phyloP scores from a whole-genome alignment of 1,139 yeast species.

The Sugiyamaella pinicola region DNA sequence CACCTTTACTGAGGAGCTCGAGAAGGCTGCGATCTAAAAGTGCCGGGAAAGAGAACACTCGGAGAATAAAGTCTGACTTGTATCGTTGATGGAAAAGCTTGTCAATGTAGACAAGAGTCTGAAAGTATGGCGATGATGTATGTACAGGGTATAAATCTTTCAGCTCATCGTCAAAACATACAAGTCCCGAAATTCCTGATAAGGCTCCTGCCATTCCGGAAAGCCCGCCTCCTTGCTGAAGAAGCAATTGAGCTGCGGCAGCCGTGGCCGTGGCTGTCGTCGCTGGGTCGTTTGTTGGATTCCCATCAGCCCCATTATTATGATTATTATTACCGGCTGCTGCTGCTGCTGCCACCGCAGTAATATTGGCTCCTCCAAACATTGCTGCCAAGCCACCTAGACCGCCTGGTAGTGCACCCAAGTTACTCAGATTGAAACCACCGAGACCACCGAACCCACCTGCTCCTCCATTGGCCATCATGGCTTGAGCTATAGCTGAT shows the following conservation, averaged over 20 bases:
- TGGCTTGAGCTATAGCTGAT: constrained; percentile 15
- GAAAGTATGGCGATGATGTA: constrained; percentile 78
- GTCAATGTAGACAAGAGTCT: constrained; percentile 82
- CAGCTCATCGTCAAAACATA: constrained; percentile 85
- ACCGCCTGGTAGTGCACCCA: neutral
- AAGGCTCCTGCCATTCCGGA: constrained; percentile 20
- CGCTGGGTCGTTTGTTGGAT: neutral
- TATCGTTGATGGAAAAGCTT: constrained; percentile 76
- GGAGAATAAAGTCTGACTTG: constrained; percentile 79
- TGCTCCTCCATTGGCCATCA: constrained; percentile 1
- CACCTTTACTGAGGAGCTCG: constrained; percentile 78
- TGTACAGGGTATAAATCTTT: constrained; percentile 85
- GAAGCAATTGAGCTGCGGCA: constrained; percentile 2
- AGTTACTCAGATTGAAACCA: constrained; percentile 4
- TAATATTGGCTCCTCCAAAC: neutral
- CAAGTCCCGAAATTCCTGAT: constrained; percentile 49
- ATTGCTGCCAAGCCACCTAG: neutral
- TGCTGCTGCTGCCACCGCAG: constrained; percentile 5
- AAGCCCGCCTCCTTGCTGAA: constrained; percentile 17
- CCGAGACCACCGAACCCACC: constrained; percentile 11
- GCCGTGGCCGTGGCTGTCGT: neutral
- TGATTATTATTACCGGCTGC: neutral
- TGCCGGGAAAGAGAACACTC: constrained; percentile 94
- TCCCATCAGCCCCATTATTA: neutral
- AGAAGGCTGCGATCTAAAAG: constrained; percentile 77